Evolutionary conservation across 306 rosid species (phyloP), one percentile per base, ranked within the genome.

Genomic region (Casuarina cunninghamiana): DNA sequence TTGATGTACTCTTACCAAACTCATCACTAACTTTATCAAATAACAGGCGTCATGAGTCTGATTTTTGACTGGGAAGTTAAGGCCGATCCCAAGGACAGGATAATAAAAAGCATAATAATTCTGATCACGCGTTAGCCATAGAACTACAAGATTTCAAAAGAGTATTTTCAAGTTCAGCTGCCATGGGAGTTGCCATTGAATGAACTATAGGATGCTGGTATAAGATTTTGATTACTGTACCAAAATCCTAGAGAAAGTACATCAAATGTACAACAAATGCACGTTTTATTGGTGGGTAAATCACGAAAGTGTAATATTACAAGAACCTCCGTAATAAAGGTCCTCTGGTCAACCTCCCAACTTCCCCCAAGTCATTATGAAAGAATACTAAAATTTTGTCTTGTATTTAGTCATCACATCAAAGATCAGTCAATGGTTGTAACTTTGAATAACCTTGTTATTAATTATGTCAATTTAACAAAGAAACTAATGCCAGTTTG

Each of bases 361-460:
- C 65, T 46, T 78, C 80, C 87, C 88, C 80, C 66, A 79, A 12
- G 77, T 66, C 37, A 61, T 41, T 26, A 58, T 76, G 75, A 78
- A 78, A 83, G 77, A 50, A 44, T 3, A 46, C 84, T 78, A 63
- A 73, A 80, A 63, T 48, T 81, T 83, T 79, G 19, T 37, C 26
- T 75, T 32, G 32, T 57, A 86, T 80, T 85, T 81, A 84, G 74
- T 87, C 90, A 57, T 84, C 95, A 67, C 93, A 83, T 72, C 86
- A 91, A 73, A 87, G 80, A 57, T 84, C 81, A 58, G 89, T 76
- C 87, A 90, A 79, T 72, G 87, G 84, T 84, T 93, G 98, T 17
- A 98, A 96, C 85, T 90, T 90, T 4, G 91, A 86, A 83, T 81
- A 84, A 63, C 91, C 91, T 85, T 91, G 80, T 85, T 91, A 71